Evolutionary conservation across 768 basidiomycete genomes (phyloP).

Genomic region (Sarcodon sp.): DNA sequence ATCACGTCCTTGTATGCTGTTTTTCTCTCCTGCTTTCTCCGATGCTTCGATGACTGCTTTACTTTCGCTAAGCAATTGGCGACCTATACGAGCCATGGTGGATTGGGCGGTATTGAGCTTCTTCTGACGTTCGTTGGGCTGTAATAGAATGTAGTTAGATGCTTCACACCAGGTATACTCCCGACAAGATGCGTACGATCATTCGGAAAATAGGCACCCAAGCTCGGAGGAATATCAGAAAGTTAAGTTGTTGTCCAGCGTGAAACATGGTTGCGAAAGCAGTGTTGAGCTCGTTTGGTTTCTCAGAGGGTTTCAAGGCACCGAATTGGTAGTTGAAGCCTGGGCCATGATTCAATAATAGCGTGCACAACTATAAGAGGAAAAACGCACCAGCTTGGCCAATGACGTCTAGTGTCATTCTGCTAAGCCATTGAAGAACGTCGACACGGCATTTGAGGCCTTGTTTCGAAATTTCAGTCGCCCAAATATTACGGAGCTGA

Average conservation of each 20-base stretch:
- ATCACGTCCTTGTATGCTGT: slow-evolving; percentile 6
- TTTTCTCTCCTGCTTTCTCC: background rate
- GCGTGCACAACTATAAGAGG: background rate
- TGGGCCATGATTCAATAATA: slow-evolving; percentile 1
- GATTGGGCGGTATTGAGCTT: background rate
- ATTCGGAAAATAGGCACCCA: background rate
- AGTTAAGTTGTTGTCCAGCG: background rate
- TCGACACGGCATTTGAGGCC: background rate
- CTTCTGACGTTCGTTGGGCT: background rate
- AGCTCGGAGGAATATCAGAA: background rate
- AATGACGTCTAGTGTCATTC: slow-evolving; percentile 6
- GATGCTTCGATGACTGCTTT: background rate
- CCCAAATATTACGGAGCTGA: background rate
- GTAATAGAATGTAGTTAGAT: no score
- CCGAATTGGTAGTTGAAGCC: slow-evolving; percentile 15
- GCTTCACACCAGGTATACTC: no score
- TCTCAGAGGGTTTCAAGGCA: slow-evolving; percentile 7
- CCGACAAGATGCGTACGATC: background rate
- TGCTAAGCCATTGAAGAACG: slow-evolving; percentile 1
- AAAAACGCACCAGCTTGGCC: slow-evolving; percentile 8
- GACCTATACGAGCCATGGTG: background rate
- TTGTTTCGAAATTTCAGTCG: background rate
- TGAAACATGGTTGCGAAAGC: slow-evolving; percentile 8
- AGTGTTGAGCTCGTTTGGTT: slow-evolving; percentile 10
- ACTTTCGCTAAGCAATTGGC: background rate